phyloP scores from a whole-genome alignment of 352 stramenopile genomes.

The Elongisporangium undulatum region DNA sequence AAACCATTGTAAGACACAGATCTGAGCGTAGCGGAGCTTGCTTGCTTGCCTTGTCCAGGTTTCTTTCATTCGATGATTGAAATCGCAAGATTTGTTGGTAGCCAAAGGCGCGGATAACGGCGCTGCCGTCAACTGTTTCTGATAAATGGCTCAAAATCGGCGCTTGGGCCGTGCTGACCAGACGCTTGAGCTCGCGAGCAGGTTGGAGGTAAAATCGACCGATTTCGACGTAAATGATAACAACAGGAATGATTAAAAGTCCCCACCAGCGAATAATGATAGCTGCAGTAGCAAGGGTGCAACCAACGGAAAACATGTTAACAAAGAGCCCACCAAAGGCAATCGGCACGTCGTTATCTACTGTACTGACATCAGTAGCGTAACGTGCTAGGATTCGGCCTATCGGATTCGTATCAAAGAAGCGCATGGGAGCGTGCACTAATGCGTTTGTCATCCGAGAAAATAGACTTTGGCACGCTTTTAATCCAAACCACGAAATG shows the following conservation, averaged over 20 bases:
- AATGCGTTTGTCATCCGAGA: slow-evolving; percentile 82
- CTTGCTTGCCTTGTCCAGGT: slow-evolving; percentile 35
- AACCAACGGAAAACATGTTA: slow-evolving; percentile 69
- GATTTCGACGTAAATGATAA: slow-evolving; percentile 74
- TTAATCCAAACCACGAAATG: slow-evolving; percentile 32
- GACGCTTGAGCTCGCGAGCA: slow-evolving; percentile 44
- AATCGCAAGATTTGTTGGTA: slow-evolving; percentile 35
- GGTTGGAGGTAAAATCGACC: slow-evolving; percentile 37
- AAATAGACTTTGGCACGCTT: slow-evolving; percentile 66
- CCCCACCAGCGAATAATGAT: slow-evolving; percentile 82
- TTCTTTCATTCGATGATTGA: slow-evolving; percentile 19
- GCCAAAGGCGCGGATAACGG: slow-evolving; percentile 56
- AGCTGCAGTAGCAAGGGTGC: slow-evolving; percentile 74
- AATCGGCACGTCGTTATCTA: slow-evolving; percentile 78
- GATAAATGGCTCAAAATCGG: slow-evolving; percentile 50
- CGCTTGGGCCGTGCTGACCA: slow-evolving; percentile 40
- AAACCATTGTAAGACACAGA: slow-evolving; percentile 44
- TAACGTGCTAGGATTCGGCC: slow-evolving; percentile 91
- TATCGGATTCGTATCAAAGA: slow-evolving; percentile 92
- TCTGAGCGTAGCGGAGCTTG: slow-evolving; percentile 30
- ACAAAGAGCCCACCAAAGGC: slow-evolving; percentile 44
- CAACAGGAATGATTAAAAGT: slow-evolving; percentile 76
- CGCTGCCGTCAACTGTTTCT: slow-evolving; percentile 41
- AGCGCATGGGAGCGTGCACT: slow-evolving; percentile 84
- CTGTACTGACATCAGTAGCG: slow-evolving; percentile 84